A percentile compares a stretch with the other conserved stretches of the same genome.
Conservation (phyloP, 768 basidiomycete species). For the Lanmaoa rubissima region DNA sequence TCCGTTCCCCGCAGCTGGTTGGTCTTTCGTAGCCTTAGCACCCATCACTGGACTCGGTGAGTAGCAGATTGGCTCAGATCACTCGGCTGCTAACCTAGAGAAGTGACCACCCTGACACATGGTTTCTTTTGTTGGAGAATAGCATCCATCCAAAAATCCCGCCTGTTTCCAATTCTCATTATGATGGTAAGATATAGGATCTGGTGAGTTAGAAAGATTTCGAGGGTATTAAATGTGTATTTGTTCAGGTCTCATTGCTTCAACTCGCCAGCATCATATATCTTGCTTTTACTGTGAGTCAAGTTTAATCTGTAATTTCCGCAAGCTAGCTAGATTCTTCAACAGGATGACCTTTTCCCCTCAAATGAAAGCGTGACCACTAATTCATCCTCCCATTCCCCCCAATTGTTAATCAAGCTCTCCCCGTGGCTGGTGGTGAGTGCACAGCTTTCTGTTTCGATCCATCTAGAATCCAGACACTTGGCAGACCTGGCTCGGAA, state of each 20-base stretch:
- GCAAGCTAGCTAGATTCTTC: neutral
- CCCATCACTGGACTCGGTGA: slow-evolving; percentile 21
- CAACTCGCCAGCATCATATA: slow-evolving; percentile 18
- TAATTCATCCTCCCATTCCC: too few relatives aligned
- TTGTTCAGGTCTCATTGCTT: slow-evolving; percentile 20
- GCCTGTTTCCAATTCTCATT: slow-evolving; percentile 2
- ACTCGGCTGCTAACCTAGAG: neutral
- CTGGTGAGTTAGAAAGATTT: neutral
- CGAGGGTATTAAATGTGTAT: neutral
- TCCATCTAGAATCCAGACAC: neutral
- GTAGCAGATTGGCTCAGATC: neutral
- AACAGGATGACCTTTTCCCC: slow-evolving; percentile 2
- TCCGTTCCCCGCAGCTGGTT: too few relatives aligned
- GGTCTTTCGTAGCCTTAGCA: neutral
- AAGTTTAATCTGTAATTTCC: neutral
- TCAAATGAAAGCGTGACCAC: neutral
- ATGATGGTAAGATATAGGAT: slow-evolving; percentile 13
- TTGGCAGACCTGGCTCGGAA: slow-evolving; percentile 22
- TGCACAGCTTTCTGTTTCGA: too few relatives aligned
- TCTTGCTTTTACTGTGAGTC: neutral
- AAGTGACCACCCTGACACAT: slow-evolving; percentile 19
- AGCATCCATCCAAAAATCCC: slow-evolving; percentile 1
- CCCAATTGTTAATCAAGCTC: neutral
- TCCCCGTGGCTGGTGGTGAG: slow-evolving; percentile 15
- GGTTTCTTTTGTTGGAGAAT: slow-evolving; percentile 27